Base-by-base conservation (phyloP, 192 early-diverging fungal genomes). In the Gryganskiella cystojenkinii region DNA sequence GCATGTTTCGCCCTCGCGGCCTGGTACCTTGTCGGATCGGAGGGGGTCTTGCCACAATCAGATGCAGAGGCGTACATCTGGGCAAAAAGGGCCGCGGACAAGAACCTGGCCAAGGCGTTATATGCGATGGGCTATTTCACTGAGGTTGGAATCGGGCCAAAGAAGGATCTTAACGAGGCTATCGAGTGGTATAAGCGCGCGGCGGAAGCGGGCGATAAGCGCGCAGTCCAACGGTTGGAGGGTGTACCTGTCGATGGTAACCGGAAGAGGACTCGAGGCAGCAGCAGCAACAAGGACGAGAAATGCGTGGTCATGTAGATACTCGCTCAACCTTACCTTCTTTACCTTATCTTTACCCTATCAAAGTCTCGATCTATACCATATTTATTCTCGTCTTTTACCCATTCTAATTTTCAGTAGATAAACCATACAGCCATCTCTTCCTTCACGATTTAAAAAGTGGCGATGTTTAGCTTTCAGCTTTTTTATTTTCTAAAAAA, bases 71-170 rank as follows among this genome's bases (percentile, higher is more conserved):
- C 90, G 31, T 91, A 85, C 60, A 61, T 86, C 14, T 91, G 90
- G 90, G 88, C 88, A 5, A 82, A 72, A 43, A 64, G 80, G 4
- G 88, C 90, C 0, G 90, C 90, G 11, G 87, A 91, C 49, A 78
- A 83, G 43, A 84, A 83, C 25, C 58, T 90, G 27, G 70, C 86
- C 27, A 90, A 90, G 60, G 89, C 90, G 8, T 80, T 89, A 44
- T 89, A 87, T 67, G 90, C 90, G 22, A 79, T 91, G 34, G 90
- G 89, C 44, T 91, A 90, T 64, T 90, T 89, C 56, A 84, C 84
- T 30, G 90, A 91, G 52, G 83, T 86, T 31, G 90, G 90, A 31
- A 89, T 91, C 65, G 90, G 90, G 35, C 64, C 79, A 47, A 59
- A 56, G 9, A 89, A 80, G 59, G 85, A 92, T 71, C 51, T 70